Percentiles rank a stretch among this genome's conserved stretches.
These are phyloP conservation scores for Fusarium napiforme DNA, from an alignment of 2,329 filamentous ascomycete genomes.

Conservation along the genomic window DNA sequence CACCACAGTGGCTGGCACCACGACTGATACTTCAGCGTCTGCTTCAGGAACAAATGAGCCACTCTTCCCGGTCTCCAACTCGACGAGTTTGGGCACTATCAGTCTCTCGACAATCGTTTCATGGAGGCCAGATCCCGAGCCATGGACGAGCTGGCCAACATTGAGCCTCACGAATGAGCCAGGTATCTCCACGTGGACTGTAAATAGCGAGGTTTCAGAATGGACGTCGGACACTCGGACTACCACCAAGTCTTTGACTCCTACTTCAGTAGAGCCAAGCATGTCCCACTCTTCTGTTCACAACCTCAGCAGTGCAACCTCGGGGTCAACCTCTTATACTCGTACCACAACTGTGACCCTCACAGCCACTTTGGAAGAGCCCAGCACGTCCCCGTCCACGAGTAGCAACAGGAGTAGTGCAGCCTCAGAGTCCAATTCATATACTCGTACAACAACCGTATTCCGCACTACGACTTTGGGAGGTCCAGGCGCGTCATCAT, in stretches of 20 bases:
- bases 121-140: conserved; percentile 10
- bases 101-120: conserved; percentile 13
- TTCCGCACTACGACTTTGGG: conserved; percentile 2
- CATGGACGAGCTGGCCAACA: conserved; percentile 27
- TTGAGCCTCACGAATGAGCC: conserved; percentile 19
- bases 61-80: conserved; percentile 29
- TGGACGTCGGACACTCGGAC: conserved; percentile 13
- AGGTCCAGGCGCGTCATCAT: neutral
- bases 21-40: conserved; percentile 6
- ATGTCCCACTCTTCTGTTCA: conserved; percentile 8
- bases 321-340: conserved; percentile 14
- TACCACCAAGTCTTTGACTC: conserved; percentile 10
- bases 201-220: conserved; percentile 11
- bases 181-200: conserved; percentile 21
- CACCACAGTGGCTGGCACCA: conserved; percentile 1
- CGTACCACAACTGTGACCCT: conserved; percentile 16
- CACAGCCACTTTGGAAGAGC: neutral
- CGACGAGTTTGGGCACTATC: conserved; percentile 8
- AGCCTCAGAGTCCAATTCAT: conserved; percentile 3
- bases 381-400: conserved; percentile 17
- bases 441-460: conserved; percentile 13
- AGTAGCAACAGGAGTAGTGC: conserved; percentile 28
- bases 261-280: conserved; percentile 5
- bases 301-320: conserved; percentile 29
- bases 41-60: conserved; percentile 10